Evolutionary conservation across 495 filamentous ascomycete species (phyloP).

Genomic region (Aspergillus sparsus): DNA sequence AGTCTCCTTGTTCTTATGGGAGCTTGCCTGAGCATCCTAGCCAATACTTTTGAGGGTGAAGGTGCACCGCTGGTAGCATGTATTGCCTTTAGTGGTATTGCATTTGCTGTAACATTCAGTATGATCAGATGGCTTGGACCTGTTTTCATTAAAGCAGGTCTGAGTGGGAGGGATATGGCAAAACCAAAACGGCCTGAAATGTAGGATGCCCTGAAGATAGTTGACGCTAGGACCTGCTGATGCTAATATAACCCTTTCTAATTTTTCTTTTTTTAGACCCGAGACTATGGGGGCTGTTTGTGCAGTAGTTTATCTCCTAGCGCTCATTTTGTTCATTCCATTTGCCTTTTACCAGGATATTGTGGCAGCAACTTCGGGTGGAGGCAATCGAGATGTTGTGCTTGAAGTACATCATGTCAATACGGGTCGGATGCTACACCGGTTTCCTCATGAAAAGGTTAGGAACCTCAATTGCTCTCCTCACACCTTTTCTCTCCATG

Average conservation of each 20-base stretch:
- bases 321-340: constrained; percentile 87
- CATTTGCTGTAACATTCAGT: constrained; percentile 75
- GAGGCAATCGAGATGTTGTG: constrained; percentile 85
- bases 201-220: constrained; percentile 44
- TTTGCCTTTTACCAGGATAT: constrained; percentile 99
- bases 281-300: constrained; percentile 98
- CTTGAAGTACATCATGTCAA: constrained; percentile 65
- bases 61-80: constrained; percentile 89
- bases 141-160: constrained; percentile 81
- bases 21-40: constrained; percentile 70
- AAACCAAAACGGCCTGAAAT: constrained; percentile 76
- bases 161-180: constrained; percentile 89
- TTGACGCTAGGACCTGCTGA: no score
- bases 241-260: constrained; percentile 19
- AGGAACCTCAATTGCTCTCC: constrained; percentile 9
- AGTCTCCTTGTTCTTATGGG: constrained; percentile 67
- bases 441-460: constrained; percentile 94
- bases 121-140: constrained; percentile 94
- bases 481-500: not conserved
- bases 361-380: constrained; percentile 91
- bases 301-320: constrained; percentile 86
- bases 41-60: constrained; percentile 80
- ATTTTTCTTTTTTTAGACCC: constrained; percentile 53
- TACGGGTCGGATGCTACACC: constrained; percentile 76
- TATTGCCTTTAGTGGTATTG: constrained; percentile 79